These are phyloP conservation scores for Suhomyces faveliae DNA, from an alignment of 805 yeast genomes.

Conservation along the genomic window DNA sequence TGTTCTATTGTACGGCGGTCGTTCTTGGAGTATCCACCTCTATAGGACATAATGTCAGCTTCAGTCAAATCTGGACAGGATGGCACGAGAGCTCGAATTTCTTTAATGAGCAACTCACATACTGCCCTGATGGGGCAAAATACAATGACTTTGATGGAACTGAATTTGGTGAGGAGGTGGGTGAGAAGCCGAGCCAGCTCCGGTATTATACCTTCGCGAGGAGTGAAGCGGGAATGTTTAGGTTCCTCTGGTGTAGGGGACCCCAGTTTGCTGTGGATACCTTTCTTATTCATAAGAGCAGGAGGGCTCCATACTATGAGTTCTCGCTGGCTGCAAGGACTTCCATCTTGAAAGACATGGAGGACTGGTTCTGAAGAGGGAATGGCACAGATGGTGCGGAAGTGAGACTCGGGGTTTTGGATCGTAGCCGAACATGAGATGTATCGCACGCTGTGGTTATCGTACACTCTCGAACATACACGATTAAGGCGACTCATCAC, in stretches of 20 bases:
- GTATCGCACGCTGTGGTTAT: slow-evolving; percentile 57
- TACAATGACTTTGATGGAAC: slow-evolving; percentile 75
- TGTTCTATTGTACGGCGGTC: slow-evolving; percentile 87
- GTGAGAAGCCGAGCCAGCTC: slow-evolving; percentile 78
- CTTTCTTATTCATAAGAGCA: slow-evolving; percentile 51
- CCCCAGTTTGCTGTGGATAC: slow-evolving; percentile 21
- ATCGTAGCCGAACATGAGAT: slow-evolving; percentile 95
- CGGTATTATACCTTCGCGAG: slow-evolving; percentile 63
- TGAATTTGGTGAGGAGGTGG: slow-evolving; percentile 51
- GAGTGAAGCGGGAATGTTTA: slow-evolving; percentile 18
- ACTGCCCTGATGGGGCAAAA: slow-evolving; percentile 84
- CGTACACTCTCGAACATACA: slow-evolving; percentile 41
- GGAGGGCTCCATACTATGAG: slow-evolving; percentile 88
- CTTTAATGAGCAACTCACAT: slow-evolving; percentile 86
- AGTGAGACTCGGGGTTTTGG: slow-evolving; percentile 67
- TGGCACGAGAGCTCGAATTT: slow-evolving; percentile 50
- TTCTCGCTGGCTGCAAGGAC: slow-evolving; percentile 78
- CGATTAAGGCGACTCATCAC: slow-evolving; percentile 80
- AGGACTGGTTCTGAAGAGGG: slow-evolving; percentile 41
- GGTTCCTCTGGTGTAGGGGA: not conserved
- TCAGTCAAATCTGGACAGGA: slow-evolving; percentile 31
- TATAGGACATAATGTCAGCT: slow-evolving; percentile 80
- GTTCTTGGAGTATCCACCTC: slow-evolving; percentile 89
- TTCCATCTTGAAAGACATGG: slow-evolving; percentile 77
- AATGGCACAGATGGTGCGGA: slow-evolving; percentile 72